Base-by-base conservation (phyloP, 495 filamentous ascomycete species). In the Penicillium dipodomyicola region DNA sequence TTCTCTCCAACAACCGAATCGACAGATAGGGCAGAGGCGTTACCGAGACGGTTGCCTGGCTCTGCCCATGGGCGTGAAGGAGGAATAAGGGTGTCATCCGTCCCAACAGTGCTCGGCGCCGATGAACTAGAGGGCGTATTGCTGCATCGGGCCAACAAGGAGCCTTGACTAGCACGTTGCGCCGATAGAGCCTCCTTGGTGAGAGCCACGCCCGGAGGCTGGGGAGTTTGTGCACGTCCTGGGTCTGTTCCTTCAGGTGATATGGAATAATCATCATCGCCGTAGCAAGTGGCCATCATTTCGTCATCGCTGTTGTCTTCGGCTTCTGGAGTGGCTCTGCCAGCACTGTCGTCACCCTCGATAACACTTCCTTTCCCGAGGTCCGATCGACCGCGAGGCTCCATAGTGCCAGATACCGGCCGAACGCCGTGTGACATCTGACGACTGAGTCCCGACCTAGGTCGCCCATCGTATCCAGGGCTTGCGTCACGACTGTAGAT, bases 1-100 rank as follows among this genome's bases (percentile, higher is more conserved):
- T 82, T 77, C 48, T 84, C 84, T 14, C 83, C 83, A 15, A 85
- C 76, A 7, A 88, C 79, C 1, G 80, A 81, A 30, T 80, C 75
- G 42, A 80, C 77, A 3, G 75, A 78, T 27, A 79, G 68, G 53
- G 81, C 67, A 63, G 83, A 79, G 30, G 74, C 56, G 40, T 69
- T 70, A 45, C 71, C 77, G 19, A 79, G 67, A n/a, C 75, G 70
- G 23, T 65, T 74, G 17, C 65, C 66, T 43, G 72, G 57, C 30
- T 71, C 68, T 3, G 68, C 62, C 63, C 71, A 77, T 6, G 70
- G 65, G 6, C 62, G 62, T 23, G 64, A 58, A 17, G 67, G 68
- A 37, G 64, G 71, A 44, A 70, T 70, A 61, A 65, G 65, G 14
- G 65, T 75, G 33, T 72, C 78, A 49, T 76, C 78, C 42, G 70